phyloP scores from a whole-genome alignment of 2,329 filamentous ascomycete genomes.

The Drechslerella coelobrocha region DNA sequence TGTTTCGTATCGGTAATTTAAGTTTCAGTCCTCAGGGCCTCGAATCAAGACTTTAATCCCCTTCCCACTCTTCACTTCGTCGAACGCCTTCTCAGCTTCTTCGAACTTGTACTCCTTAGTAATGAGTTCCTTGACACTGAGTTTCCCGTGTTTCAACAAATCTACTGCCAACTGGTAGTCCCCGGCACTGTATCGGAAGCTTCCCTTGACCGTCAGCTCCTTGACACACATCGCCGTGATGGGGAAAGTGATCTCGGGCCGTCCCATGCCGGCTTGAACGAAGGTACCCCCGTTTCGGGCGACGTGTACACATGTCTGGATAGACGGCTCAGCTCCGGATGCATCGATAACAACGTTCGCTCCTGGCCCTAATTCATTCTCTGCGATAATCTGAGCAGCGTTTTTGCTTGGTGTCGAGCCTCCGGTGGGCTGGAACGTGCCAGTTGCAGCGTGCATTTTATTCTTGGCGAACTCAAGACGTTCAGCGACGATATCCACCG shows the following conservation, averaged over 20 bases:
- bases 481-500: slow-evolving; percentile 81
- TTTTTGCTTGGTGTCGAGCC: slow-evolving; percentile 73
- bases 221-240: slow-evolving; percentile 90
- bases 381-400: slow-evolving; percentile 70
- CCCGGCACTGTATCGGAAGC: slow-evolving; percentile 85
- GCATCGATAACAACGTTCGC: slow-evolving; percentile 83
- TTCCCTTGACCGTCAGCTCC: slow-evolving; percentile 84
- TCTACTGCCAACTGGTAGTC: slow-evolving; percentile 86
- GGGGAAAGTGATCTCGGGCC: slow-evolving; percentile 83
- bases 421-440: slow-evolving; percentile 69
- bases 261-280: slow-evolving; percentile 90
- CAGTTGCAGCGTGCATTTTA: slow-evolving; percentile 68
- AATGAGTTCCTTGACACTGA: slow-evolving; percentile 79
- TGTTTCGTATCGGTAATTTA: slow-evolving; percentile 61
- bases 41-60: slow-evolving; percentile 74
- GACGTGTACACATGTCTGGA: slow-evolving; percentile 75
- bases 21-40: slow-evolving; percentile 65
- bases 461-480: slow-evolving; percentile 78
- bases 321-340: slow-evolving; percentile 77
- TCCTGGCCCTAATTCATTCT: slow-evolving; percentile 68
- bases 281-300: slow-evolving; percentile 76
- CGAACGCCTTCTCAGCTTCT: slow-evolving; percentile 84
- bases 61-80: slow-evolving; percentile 83
- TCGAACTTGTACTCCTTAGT: slow-evolving; percentile 78
- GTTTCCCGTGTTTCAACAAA: slow-evolving; percentile 73